Base-by-base conservation (phyloP, 2,329 filamentous ascomycete species). In the Alternaria arborescens region DNA sequence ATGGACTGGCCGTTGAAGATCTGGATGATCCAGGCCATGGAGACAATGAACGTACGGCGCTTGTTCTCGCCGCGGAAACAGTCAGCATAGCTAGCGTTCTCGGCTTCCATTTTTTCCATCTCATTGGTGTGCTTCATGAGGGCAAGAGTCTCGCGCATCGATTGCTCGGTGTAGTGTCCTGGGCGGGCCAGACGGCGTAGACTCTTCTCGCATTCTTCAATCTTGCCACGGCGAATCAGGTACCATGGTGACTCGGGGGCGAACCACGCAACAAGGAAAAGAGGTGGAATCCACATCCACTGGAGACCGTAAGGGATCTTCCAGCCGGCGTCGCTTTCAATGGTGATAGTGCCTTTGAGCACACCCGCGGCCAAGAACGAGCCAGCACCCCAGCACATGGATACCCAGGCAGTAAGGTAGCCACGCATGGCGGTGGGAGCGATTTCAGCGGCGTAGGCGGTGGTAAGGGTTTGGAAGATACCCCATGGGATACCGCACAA, bases 41-140 rank as follows among this genome's bases (percentile, higher is more conserved):
- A 84, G 36, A 85, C 82, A 64, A 88, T 87, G 71, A 90, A 91
- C 3, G 92, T 95, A 24, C 58, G 58, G 30, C 58, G 58, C 46
- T 36, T 52, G 53, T 61, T 57, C 40, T 52, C 84, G 11, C 91
- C 91, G 75, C 85, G 88, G 84, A 95, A 94, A 80, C 91, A 95
- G 75, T 95, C 92, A 70, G 85, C 79, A 77, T 94, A 95, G 51
- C 85, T 88, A 11, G 90, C 86, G 43, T 91, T 91, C 14, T 82
- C 80, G 50, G 52, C 42, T 40, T 91, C 89, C 77, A 86, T 80
- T 71, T 90, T 84, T 75, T 95, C 92, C 12, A 94, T 81, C 0
- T 89, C 89, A 1, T 90, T 92, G 1, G 92, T 95, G 72, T 94
- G 91, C 1, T 91, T 86, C 89, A 96, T 95, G 90, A 94, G 93